Percentiles rank a stretch among this genome's conserved stretches.
Evolutionary conservation across 2,329 filamentous ascomycete species (phyloP).

Genomic region (Coniochaeta prunicola): DNA sequence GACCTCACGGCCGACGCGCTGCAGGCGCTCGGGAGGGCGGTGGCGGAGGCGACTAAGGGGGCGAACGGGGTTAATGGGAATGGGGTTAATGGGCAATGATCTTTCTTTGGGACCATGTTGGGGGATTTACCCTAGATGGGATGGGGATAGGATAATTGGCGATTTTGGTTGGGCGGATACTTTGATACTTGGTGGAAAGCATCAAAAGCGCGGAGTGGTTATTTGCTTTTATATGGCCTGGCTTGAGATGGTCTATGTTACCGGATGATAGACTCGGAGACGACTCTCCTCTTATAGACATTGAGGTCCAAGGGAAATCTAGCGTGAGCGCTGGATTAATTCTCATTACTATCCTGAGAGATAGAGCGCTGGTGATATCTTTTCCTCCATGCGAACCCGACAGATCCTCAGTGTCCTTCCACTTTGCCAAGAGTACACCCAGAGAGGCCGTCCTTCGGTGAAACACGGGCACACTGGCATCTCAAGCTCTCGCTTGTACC

Average conservation of each 20-base stretch:
- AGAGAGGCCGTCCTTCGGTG: no score
- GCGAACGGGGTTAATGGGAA: conserved; percentile 10
- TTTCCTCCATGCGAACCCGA: no score
- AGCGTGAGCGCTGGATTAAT: neutral
- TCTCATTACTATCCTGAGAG: no score
- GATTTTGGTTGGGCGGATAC: neutral
- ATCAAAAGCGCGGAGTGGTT: neutral
- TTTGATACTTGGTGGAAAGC: neutral
- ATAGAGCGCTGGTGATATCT: no score
- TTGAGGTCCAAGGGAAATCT: neutral
- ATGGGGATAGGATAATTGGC: neutral
- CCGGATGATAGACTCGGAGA: neutral
- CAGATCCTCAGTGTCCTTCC: no score
- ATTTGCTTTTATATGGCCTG: neutral
- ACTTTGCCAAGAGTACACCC: no score
- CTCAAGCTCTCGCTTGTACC: no score
- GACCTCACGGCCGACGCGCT: conserved; percentile 79
- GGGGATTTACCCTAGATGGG: neutral
- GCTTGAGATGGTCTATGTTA: neutral
- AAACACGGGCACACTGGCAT: no score
- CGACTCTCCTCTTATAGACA: neutral
- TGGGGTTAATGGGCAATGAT: conserved; percentile 9
- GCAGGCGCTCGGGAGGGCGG: conserved; percentile 70
- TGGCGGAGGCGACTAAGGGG: conserved; percentile 24
- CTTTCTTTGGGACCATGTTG: neutral